phyloP scores from a whole-genome alignment of 2,329 filamentous ascomycete species.

The Graphilbum ipis-grandicollis region DNA sequence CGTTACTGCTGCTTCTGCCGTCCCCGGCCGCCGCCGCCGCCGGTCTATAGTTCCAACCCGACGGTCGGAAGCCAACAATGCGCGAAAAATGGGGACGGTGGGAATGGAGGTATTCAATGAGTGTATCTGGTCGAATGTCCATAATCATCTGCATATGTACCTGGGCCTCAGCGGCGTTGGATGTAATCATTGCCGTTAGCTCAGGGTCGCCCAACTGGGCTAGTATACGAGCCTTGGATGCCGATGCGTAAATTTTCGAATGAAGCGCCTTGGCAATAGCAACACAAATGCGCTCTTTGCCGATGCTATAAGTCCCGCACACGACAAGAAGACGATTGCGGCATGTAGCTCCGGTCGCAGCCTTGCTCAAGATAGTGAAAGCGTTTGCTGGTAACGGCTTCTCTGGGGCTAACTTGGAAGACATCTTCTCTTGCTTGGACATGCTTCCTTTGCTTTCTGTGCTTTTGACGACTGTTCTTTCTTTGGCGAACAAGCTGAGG shows the following conservation, averaged over 20 bases:
- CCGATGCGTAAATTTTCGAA: conserved; percentile 77
- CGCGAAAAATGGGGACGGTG: conserved; percentile 71
- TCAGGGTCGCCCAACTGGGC: conserved; percentile 73
- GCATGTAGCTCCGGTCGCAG: conserved; percentile 1
- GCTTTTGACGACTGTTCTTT: too few species aligned
- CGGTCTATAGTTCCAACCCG: conserved; percentile 84
- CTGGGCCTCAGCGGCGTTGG: conserved; percentile 67
- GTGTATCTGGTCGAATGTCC: conserved; percentile 80
- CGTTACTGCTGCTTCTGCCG: conserved; percentile 18
- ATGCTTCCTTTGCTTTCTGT: too few species aligned
- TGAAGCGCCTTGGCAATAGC: conserved; percentile 75
- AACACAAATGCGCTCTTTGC: conserved; percentile 89
- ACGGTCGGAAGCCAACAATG: conserved; percentile 80
- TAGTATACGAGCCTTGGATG: conserved; percentile 71
- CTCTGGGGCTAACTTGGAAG: too few species aligned
- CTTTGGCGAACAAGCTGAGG: conserved; percentile 31
- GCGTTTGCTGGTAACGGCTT: conserved; percentile 8
- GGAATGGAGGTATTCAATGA: conserved; percentile 71
- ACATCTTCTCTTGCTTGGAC: too few species aligned
- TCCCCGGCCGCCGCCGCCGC: conserved; percentile 33
- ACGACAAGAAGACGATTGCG: conserved; percentile 68
- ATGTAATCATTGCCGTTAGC: conserved; percentile 59
- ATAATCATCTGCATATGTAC: conserved; percentile 96
- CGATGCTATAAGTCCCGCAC: conserved; percentile 94
- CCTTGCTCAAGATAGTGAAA: conserved; percentile 10